Conservation (phyloP, 164 flowering plant species). For the Vitis rotundifolia region DNA sequence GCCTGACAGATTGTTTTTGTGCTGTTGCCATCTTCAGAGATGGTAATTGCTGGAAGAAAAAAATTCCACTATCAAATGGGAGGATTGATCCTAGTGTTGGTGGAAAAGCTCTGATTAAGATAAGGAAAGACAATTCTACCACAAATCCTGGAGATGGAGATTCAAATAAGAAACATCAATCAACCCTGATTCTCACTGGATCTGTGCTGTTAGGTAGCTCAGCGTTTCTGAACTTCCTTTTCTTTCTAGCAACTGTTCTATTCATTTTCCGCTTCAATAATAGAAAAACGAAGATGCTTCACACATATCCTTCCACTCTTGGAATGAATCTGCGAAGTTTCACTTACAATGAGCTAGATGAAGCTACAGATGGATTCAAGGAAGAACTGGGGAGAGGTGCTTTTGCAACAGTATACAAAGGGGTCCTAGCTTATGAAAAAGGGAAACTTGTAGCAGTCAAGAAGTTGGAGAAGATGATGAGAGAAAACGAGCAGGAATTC, state of each 20-base stretch:
- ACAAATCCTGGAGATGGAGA: neutral
- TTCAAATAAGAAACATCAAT: constrained; percentile 7
- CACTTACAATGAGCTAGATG: constrained; percentile 23
- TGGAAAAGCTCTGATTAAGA: constrained; percentile 40
- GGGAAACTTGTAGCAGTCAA: constrained; percentile 24
- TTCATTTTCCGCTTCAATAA: neutral
- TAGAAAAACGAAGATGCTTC: constrained; percentile 4
- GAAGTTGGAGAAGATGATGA: constrained; percentile 22
- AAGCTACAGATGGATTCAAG: constrained; percentile 33
- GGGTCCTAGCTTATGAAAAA: constrained; percentile 6
- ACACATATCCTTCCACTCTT: neutral
- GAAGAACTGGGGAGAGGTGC: constrained; percentile 39
- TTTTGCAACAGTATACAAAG: constrained; percentile 34
- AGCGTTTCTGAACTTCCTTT: constrained; percentile 30
- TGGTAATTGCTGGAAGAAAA: constrained; percentile 51
- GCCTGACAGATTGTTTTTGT: constrained; percentile 47
- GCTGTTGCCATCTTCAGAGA: constrained; percentile 35
- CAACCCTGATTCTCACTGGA: constrained; percentile 12
- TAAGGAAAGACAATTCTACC: constrained; percentile 17
- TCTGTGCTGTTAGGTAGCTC: constrained; percentile 45
- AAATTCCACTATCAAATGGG: constrained; percentile 36
- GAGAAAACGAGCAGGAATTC: constrained; percentile 33
- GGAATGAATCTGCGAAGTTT: constrained; percentile 23
- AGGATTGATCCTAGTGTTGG: constrained; percentile 2
- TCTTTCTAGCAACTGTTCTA: constrained; percentile 8